These are phyloP conservation scores for Graphilbum sp. DNA, from an alignment of 2,329 filamentous ascomycete genomes.

Conservation along the genomic window DNA sequence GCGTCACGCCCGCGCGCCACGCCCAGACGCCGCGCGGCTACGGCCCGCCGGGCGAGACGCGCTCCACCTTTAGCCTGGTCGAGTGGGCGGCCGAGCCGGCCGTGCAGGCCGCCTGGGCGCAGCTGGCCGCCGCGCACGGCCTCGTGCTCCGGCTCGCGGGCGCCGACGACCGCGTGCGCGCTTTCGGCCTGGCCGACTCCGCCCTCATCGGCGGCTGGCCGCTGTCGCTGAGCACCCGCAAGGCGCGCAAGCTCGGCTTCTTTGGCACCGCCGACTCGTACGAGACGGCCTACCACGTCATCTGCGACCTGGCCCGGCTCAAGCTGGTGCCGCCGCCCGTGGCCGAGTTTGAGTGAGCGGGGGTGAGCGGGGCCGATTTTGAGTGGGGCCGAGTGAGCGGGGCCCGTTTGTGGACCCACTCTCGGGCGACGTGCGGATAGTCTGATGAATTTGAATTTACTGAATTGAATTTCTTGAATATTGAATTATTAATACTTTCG, in stretches of 20 bases:
- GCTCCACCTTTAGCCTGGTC: slow-evolving; percentile 21
- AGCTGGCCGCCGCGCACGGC: slow-evolving; percentile 23
- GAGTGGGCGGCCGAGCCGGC: slow-evolving; percentile 27
- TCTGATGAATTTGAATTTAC: no score
- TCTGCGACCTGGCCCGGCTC: slow-evolving; percentile 7
- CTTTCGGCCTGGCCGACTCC: slow-evolving; percentile 23
- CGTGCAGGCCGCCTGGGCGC: slow-evolving; percentile 27
- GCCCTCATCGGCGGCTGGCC: slow-evolving; percentile 8
- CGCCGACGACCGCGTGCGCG: slow-evolving; percentile 25
- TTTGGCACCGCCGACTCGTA: slow-evolving; percentile 17
- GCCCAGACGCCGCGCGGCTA: slow-evolving; percentile 17
- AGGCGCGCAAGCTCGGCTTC: slow-evolving; percentile 16
- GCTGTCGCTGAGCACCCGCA: slow-evolving; percentile 14
- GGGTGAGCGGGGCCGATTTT: no score
- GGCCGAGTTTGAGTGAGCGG: background rate
- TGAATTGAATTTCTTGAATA: no score
- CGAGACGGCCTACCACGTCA: slow-evolving; percentile 10
- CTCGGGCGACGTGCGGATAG: no score
- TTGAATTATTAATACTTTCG: no score
- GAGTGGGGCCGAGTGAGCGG: no score
- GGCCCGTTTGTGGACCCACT: no score
- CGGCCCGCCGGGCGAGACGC: slow-evolving; percentile 22
- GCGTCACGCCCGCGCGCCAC: background rate
- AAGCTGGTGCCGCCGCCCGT: slow-evolving; percentile 5
- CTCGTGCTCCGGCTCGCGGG: slow-evolving; percentile 23